Evolutionary conservation across 805 yeast genomes (phyloP), one percentile per base, ranked within the genome.

Genomic region (Isabelozyma heimii): DNA sequence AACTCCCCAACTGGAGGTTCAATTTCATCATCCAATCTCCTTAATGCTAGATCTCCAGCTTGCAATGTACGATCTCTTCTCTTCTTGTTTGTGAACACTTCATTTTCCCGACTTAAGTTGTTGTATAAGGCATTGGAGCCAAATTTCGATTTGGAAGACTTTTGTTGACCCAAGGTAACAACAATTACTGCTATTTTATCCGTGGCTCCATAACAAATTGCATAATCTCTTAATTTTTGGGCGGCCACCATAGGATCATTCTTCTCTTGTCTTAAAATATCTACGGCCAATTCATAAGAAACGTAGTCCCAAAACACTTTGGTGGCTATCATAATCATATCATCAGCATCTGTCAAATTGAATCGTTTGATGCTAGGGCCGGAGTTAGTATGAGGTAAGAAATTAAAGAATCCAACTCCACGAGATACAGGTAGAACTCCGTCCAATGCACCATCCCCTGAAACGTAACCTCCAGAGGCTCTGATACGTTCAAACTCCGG

Each of bases 1-100:
- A 94, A 73, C 45, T 90, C 91, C 2, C 98, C 98, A 5, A 85
- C 84, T 2, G 99, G 99, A 2, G 99, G 97, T 8, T 87, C 84
- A 50, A 94, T 91, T 61, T 94, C 99, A 39, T 86, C 88, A 51
- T 89, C 96, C 47, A 91, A 73, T 60, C 95, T 81, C 58, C 97
- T 83, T 56, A 91, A 73, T 1, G 85, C 80, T 0, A 96, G 81
- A 65, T 91, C 97, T 54, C 82, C 60, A 0, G 62, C 56, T 30
- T 49, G 42, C 17, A 52, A 53, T 37, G 53, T 53, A 43, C 58
- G 47, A 66, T 81, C 65, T 52, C 82, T 75, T 59, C 81, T 73
- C 40, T 81, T 70, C 39, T 66, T 64, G 62, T 58, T 61, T 6
- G 61, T 59, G 48, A 75, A 59, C 26, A 67, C 50, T 56, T 70